Conservation (phyloP, 768 basidiomycete species). For the Sarcomyxa edulis region DNA sequence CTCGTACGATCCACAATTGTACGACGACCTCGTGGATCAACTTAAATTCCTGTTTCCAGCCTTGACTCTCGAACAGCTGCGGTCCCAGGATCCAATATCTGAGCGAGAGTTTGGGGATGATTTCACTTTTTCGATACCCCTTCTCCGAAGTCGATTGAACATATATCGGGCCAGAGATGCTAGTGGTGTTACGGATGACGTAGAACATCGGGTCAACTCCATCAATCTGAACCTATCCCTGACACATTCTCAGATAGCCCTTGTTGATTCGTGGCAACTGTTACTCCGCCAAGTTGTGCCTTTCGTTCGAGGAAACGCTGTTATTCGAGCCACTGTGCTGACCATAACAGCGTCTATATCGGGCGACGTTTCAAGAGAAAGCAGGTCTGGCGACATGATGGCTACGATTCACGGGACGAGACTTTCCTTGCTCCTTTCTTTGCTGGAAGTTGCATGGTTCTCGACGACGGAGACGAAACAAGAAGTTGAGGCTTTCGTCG, state of each 20-base stretch:
- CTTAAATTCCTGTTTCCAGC: conserved; percentile 51
- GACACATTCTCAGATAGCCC: conserved; percentile 67
- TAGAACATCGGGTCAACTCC: conserved; percentile 57
- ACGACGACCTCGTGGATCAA: conserved; percentile 51
- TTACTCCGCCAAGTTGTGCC: conserved; percentile 61
- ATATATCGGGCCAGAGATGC: conserved; percentile 38
- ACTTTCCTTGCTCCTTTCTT: conserved; percentile 63
- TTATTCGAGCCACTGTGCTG: conserved; percentile 51
- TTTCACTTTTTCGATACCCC: conserved; percentile 64
- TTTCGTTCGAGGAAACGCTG: conserved; percentile 57
- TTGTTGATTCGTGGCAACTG: conserved; percentile 75
- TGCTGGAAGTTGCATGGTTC: conserved; percentile 82
- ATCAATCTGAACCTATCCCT: conserved; percentile 89
- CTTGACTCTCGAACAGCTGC: conserved; percentile 61
- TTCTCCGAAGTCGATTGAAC: conserved; percentile 58
- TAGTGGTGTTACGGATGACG: conserved; percentile 34
- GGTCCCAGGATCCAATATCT: conserved; percentile 50
- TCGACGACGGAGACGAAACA: conserved; percentile 46
- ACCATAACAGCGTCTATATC: conserved; percentile 60
- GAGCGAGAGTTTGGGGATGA: conserved; percentile 78
- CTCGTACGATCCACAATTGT: conserved; percentile 67
- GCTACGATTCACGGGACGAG: conserved; percentile 72
- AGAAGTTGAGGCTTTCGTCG: conserved; percentile 56
- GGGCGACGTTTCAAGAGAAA: conserved; percentile 60
- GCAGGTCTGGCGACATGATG: conserved; percentile 80